Conservation (phyloP, 495 filamentous ascomycete genomes). For the Arthonia radiata region DNA sequence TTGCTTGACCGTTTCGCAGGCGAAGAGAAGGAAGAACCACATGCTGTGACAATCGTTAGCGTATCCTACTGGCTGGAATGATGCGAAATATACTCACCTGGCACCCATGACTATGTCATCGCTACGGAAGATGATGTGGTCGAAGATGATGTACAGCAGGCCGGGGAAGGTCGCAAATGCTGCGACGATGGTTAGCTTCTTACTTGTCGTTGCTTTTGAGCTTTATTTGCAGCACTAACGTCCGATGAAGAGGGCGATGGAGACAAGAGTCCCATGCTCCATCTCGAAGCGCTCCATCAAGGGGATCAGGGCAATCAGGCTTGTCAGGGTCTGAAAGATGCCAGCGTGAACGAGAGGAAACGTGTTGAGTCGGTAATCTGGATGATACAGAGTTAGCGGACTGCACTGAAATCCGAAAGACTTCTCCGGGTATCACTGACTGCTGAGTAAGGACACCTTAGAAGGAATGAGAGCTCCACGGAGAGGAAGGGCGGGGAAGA, state of each 20-base stretch:
- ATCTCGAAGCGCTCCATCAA: conserved; percentile 78
- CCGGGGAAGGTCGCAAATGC: conserved; percentile 62
- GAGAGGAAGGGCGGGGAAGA: conserved; percentile 28
- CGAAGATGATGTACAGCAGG: conserved; percentile 41
- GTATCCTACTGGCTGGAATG: too few species aligned
- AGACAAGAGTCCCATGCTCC: conserved; percentile 78
- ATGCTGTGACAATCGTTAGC: conserved; percentile 25
- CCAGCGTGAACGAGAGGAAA: conserved; percentile 71
- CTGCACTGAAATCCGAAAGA: background rate
- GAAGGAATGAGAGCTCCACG: conserved; percentile 63
- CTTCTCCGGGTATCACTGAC: conserved; percentile 26
- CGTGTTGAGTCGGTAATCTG: conserved; percentile 84
- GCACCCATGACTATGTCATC: conserved; percentile 57
- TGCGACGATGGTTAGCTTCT: conserved; percentile 13
- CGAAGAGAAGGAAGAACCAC: conserved; percentile 75
- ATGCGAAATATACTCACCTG: conserved; percentile 44
- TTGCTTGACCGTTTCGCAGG: conserved; percentile 60
- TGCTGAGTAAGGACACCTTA: conserved; percentile 42
- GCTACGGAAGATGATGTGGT: conserved; percentile 34
- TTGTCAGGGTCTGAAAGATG: conserved; percentile 57
- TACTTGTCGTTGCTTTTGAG: conserved; percentile 2
- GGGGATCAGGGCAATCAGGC: conserved; percentile 54
- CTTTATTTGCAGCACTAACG: conserved; percentile 30
- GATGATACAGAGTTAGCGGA: background rate
- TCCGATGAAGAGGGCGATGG: conserved; percentile 62